phyloP scores from a whole-genome alignment of 2,329 filamentous ascomycete genomes.

The Neoarthrinium moseri region DNA sequence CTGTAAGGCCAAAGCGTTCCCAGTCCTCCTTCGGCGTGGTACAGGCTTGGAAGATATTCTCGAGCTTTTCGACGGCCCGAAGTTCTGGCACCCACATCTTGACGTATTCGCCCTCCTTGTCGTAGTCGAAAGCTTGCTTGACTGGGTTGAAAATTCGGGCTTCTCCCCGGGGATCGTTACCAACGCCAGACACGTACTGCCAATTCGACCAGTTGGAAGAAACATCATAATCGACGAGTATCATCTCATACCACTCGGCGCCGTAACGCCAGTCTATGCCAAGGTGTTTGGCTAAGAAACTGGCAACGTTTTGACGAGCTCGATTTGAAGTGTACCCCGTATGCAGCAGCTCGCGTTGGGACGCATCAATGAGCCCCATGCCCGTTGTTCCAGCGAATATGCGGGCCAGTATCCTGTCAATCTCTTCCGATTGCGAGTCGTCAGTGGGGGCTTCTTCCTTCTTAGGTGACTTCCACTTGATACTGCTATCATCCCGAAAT shows the following conservation, averaged over 20 bases:
- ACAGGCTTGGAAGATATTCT: constrained; percentile 70
- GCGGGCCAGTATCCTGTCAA: constrained; percentile 50
- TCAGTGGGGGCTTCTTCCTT: constrained; percentile 26
- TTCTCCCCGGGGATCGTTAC: constrained; percentile 73
- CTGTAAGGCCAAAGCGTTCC: constrained; percentile 52
- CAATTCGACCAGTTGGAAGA: constrained; percentile 79
- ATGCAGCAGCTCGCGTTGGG: constrained; percentile 69
- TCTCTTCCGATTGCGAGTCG: constrained; percentile 40
- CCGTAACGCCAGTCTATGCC: constrained; percentile 78
- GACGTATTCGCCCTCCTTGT: constrained; percentile 67
- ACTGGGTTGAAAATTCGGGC: constrained; percentile 78
- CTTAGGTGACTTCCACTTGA: constrained; percentile 49
- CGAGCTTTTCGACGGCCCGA: constrained; percentile 46
- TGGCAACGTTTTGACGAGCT: constrained; percentile 74
- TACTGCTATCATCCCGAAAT: constrained; percentile 49
- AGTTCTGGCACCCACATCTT: constrained; percentile 73
- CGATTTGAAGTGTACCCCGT: constrained; percentile 80
- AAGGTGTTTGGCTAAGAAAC: constrained; percentile 71
- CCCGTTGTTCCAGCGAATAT: constrained; percentile 70
- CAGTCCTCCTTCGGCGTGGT: constrained; percentile 60
- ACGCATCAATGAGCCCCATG: constrained; percentile 75
- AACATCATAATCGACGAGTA: constrained; percentile 74
- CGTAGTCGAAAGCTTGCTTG: constrained; percentile 78
- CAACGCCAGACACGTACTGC: constrained; percentile 79
- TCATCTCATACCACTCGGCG: constrained; percentile 78